These are phyloP conservation scores for Myriosclerotinia scirpicola DNA, from an alignment of 2,329 filamentous ascomycete genomes.

Conservation along the genomic window DNA sequence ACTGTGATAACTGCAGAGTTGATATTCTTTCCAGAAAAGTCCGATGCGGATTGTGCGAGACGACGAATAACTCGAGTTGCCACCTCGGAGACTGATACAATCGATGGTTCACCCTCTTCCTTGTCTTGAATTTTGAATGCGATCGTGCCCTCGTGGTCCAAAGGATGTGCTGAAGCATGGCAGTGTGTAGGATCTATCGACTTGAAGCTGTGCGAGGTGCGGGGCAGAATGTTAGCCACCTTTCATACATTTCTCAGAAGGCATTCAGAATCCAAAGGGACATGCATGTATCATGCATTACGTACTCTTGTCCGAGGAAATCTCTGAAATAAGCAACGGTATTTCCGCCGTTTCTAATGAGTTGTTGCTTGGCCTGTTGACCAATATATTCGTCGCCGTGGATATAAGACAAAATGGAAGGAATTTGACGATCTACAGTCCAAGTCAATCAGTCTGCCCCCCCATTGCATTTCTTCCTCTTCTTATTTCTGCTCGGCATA, in stretches of 20 bases:
- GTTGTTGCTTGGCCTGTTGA: slow-evolving; percentile 89
- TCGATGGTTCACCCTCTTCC: slow-evolving; percentile 62
- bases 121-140: slow-evolving; percentile 84
- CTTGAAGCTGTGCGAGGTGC: slow-evolving; percentile 63
- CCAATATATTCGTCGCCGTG: slow-evolving; percentile 96
- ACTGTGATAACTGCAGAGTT: slow-evolving; percentile 94
- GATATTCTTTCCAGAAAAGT: slow-evolving; percentile 90
- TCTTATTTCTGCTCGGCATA: background rate
- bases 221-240: slow-evolving; percentile 31
- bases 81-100: slow-evolving; percentile 75
- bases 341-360: slow-evolving; percentile 89
- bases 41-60: slow-evolving; percentile 78
- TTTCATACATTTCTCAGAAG: background rate
- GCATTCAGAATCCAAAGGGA: background rate
- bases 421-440: slow-evolving; percentile 84
- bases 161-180: slow-evolving; percentile 88
- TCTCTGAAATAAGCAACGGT: slow-evolving; percentile 96
- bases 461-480: background rate
- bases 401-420: slow-evolving; percentile 89
- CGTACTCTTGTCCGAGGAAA: slow-evolving; percentile 89
- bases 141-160: slow-evolving; percentile 69
- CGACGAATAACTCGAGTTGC: slow-evolving; percentile 82
- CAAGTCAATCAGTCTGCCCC: slow-evolving; percentile 28
- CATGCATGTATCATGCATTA: background rate
- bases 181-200: slow-evolving; percentile 94